phyloP scores from a whole-genome alignment of 2,329 filamentous ascomycete genomes.

The Mollisiaceae sp. region DNA sequence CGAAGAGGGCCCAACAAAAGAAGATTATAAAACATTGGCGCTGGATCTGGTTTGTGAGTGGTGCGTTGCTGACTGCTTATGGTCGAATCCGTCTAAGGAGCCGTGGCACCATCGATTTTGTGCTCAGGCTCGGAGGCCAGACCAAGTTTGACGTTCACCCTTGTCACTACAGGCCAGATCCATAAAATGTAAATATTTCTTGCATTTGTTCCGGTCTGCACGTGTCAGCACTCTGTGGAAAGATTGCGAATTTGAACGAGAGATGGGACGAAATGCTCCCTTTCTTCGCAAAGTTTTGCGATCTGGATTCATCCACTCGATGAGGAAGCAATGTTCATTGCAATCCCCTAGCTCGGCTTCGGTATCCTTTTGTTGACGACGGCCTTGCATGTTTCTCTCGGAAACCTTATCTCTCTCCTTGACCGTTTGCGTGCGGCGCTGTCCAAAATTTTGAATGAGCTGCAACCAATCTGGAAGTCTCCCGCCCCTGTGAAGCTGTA shows the following conservation, averaged over 20 bases:
- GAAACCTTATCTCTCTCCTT: conserved; percentile 7
- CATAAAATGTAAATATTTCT: not conserved
- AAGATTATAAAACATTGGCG: conserved; percentile 6
- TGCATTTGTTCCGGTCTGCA: not conserved
- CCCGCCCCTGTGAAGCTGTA: not conserved
- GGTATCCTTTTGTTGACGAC: not conserved
- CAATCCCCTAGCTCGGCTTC: not conserved
- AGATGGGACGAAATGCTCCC: not conserved
- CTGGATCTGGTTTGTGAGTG: not conserved
- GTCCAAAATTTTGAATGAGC: not conserved
- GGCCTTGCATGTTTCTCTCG: conserved; percentile 2
- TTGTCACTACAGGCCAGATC: not conserved
- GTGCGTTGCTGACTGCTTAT: conserved; percentile 1
- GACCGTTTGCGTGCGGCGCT: conserved; percentile 3
- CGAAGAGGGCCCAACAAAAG: not conserved
- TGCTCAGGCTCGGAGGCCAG: conserved; percentile 3
- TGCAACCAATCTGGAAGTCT: not conserved
- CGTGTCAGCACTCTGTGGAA: too few species aligned
- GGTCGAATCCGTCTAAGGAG: not conserved
- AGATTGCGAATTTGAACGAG: not conserved
- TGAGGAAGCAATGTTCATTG: not conserved
- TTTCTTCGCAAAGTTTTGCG: not conserved
- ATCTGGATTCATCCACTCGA: too few species aligned
- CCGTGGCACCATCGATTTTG: conserved; percentile 6
- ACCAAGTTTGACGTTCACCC: not conserved